phyloP scores from a whole-genome alignment of 2,329 filamentous ascomycete species.

The Sporothrix phasma region DNA sequence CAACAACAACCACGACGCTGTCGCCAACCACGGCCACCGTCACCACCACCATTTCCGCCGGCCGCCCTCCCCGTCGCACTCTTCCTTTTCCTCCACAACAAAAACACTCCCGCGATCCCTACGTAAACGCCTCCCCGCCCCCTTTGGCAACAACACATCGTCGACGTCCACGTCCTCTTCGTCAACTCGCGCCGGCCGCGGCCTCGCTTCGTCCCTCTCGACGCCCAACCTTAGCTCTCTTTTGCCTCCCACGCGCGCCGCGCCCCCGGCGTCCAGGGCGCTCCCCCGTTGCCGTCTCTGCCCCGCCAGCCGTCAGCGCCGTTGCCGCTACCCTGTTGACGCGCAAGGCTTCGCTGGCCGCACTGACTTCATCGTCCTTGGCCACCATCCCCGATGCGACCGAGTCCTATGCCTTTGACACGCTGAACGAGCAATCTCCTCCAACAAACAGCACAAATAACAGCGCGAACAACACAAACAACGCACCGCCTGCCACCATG shows the following conservation, averaged over 20 bases:
- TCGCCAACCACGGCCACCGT: constrained; percentile 1
- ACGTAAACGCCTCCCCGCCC: constrained; percentile 15
- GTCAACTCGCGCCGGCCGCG: constrained; percentile 17
- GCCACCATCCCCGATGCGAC: constrained; percentile 58
- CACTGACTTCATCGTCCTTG: constrained; percentile 54
- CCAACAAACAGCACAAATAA: constrained; percentile 14
- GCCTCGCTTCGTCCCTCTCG: constrained; percentile 30
- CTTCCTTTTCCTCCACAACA: constrained; percentile 17
- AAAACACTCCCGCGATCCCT: constrained; percentile 14
- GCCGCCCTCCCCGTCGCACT: background rate
- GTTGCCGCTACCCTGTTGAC: constrained; percentile 36
- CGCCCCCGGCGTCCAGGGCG: constrained; percentile 1
- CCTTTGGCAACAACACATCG: background rate
- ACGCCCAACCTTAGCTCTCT: constrained; percentile 49
- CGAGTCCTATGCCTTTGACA: constrained; percentile 51
- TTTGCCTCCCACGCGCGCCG: constrained; percentile 40
- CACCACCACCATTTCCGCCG: constrained; percentile 5
- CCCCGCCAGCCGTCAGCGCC: background rate
- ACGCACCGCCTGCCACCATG: constrained; percentile 27
- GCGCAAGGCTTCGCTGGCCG: constrained; percentile 62
- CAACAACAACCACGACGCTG: constrained; percentile 2
- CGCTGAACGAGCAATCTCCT: constrained; percentile 34
- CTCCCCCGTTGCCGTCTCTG: constrained; percentile 5
- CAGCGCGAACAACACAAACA: constrained; percentile 26
- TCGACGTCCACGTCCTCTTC: background rate